A percentile compares a stretch with the other conserved stretches of the same genome.
phyloP scores from a whole-genome alignment of 2,329 filamentous ascomycete species.

The Apiospora sp. region DNA sequence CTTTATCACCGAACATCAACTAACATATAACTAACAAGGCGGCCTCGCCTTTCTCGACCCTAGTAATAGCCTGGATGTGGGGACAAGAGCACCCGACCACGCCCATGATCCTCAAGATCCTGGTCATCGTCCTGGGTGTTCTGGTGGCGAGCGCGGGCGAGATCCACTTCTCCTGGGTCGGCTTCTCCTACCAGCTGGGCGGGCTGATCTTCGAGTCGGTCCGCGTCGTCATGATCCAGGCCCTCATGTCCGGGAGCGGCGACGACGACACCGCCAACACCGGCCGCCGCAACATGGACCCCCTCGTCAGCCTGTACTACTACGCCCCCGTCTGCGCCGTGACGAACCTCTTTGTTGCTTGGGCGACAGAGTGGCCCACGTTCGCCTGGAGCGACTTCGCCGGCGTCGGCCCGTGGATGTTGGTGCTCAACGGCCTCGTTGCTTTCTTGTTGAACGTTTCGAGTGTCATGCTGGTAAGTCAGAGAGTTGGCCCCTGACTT shows the following conservation, averaged over 20 bases:
- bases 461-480: conserved; percentile 81
- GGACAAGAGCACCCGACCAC: conserved; percentile 57
- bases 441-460: conserved; percentile 85
- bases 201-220: conserved; percentile 84
- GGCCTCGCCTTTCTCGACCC: conserved; percentile 71
- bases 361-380: conserved; percentile 29
- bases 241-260: conserved; percentile 76
- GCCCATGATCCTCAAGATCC: conserved; percentile 55
- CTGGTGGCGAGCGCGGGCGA: conserved; percentile 66
- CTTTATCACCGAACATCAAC: neutral
- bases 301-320: conserved; percentile 88
- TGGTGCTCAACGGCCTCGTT: conserved; percentile 77
- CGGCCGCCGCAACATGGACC: conserved; percentile 75
- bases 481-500: conserved; percentile 29
- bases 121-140: conserved; percentile 62
- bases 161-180: conserved; percentile 71
- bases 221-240: conserved; percentile 85
- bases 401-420: conserved; percentile 73
- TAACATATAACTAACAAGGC: conserved; percentile 49
- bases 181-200: conserved; percentile 74
- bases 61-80: conserved; percentile 70
- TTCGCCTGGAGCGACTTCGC: conserved; percentile 61
- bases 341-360: conserved; percentile 74
- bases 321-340: conserved; percentile 84
- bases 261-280: conserved; percentile 43